Conservation (phyloP, 1,284 basidiomycete species). For the Boletellus deceptivus region DNA sequence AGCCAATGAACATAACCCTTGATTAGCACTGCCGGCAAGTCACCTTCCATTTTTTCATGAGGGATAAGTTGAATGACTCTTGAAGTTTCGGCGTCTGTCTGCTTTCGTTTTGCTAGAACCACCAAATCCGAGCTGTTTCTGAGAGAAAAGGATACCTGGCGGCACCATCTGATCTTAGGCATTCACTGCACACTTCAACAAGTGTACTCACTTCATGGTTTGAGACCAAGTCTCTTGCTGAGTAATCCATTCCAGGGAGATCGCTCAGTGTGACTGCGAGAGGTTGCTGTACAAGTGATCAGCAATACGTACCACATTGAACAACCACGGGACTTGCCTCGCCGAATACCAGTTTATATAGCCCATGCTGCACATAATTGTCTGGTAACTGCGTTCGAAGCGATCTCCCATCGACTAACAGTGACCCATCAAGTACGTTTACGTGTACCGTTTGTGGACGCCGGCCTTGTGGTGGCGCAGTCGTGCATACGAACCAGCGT, state of each 20-base stretch:
- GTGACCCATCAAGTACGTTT: neutral
- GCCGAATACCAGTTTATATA: neutral
- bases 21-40: constrained; percentile 38
- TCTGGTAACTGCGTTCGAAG: neutral
- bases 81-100: too few species aligned
- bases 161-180: neutral
- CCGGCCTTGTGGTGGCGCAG: neutral
- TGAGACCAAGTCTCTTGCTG: constrained; percentile 27
- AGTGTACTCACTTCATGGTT: constrained; percentile 21
- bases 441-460: neutral
- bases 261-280: constrained; percentile 27
- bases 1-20: constrained; percentile 40
- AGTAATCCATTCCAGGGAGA: constrained; percentile 38
- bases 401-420: neutral
- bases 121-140: neutral
- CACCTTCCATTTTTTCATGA: constrained; percentile 26
- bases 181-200: neutral
- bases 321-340: neutral
- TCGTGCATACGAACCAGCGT: neutral
- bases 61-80: neutral
- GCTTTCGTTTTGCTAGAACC: neutral
- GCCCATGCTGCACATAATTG: neutral
- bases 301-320: neutral
- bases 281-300: neutral
- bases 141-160: constrained; percentile 32